Percentiles rank a stretch among this genome's conserved stretches.
Evolutionary conservation across 2,329 filamentous ascomycete genomes (phyloP).

Genomic region (Beauveria caledonica): DNA sequence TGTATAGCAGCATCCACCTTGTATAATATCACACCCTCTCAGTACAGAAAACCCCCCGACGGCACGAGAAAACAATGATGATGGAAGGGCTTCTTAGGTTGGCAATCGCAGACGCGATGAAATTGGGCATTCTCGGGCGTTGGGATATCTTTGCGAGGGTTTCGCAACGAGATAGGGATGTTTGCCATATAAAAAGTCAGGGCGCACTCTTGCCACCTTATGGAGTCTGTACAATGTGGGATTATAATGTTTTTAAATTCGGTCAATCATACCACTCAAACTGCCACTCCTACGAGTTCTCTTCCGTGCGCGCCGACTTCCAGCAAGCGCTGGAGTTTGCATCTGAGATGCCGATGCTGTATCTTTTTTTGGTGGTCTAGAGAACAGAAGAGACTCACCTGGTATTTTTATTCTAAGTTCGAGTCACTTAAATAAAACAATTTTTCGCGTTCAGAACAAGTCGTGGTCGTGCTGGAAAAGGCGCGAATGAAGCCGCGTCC

Average conservation of each 20-base stretch:
- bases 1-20: neutral
- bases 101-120: neutral
- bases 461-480: neutral
- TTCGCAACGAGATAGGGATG: neutral
- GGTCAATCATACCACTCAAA: neutral
- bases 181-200: neutral
- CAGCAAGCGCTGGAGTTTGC: too few species aligned
- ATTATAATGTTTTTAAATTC: neutral
- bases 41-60: neutral
- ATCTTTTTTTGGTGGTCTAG: too few species aligned
- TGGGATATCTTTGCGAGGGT: neutral
- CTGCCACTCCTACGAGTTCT: neutral
- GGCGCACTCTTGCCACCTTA: neutral
- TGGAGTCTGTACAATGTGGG: slow-evolving; percentile 8
- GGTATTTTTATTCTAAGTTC: too few species aligned
- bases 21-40: slow-evolving; percentile 1
- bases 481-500: neutral
- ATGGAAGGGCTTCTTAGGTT: neutral
- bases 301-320: too few species aligned
- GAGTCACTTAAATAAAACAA: too few species aligned
- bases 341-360: too few species aligned
- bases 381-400: too few species aligned
- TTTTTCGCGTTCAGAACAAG: neutral
- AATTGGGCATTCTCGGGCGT: neutral
- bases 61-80: neutral